Evolutionary conservation across 179 eudicot species (phyloP).

Genomic region (Actinidia chinensis): DNA sequence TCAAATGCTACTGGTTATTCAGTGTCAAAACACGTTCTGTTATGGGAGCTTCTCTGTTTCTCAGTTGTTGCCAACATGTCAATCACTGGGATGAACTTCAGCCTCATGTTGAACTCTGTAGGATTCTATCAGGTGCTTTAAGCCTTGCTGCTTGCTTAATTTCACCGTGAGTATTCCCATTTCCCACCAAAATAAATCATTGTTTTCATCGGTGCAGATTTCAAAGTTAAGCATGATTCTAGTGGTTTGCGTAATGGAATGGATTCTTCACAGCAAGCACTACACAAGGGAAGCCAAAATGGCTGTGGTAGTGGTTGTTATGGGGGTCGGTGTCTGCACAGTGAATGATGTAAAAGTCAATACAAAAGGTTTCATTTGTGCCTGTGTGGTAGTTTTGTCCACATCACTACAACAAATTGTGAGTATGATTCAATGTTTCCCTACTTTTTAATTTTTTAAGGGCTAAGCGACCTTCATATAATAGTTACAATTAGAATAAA

Average conservation of each 20-base stretch:
- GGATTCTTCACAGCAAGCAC: conserved; percentile 63
- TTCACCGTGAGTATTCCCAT: neutral
- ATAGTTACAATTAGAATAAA: neutral
- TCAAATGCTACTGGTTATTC: conserved; percentile 75
- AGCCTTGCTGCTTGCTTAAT: neutral
- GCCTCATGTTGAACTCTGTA: conserved; percentile 64
- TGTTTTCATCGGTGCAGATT: conserved; percentile 36
- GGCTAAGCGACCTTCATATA: neutral
- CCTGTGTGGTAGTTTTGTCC: conserved; percentile 56
- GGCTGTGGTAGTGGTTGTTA: conserved; percentile 65
- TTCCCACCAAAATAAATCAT: conserved; percentile 9
- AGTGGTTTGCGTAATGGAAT: conserved; percentile 71
- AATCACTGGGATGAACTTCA: conserved; percentile 61
- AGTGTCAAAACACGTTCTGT: conserved; percentile 61
- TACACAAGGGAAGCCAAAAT: conserved; percentile 66
- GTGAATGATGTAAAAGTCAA: conserved; percentile 74
- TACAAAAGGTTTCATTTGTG: conserved; percentile 69
- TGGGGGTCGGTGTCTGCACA: conserved; percentile 83
- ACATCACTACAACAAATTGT: conserved; percentile 79
- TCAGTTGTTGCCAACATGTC: conserved; percentile 72
- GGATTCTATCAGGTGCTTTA: conserved; percentile 55
- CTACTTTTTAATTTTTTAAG: neutral
- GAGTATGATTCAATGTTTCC: conserved; percentile 28
- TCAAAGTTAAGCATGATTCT: conserved; percentile 80
- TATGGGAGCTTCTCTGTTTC: conserved; percentile 79